Evolutionary conservation across 768 basidiomycete genomes (phyloP).

Genomic region (Porpolomopsis calyptriformis): DNA sequence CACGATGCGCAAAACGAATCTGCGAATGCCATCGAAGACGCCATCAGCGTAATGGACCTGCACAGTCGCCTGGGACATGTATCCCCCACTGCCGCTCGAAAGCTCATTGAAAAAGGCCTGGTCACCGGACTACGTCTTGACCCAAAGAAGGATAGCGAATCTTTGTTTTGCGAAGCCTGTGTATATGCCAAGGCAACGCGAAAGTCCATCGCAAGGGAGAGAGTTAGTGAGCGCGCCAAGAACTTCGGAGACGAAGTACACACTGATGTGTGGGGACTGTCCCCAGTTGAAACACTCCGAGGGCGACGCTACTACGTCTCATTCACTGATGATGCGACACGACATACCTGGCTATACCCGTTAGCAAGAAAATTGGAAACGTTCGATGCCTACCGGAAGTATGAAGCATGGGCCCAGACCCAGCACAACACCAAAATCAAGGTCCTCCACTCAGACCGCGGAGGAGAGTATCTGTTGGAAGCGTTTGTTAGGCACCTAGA

Average conservation of each 20-base stretch:
- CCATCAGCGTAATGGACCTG: background rate
- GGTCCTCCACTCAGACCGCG: slow-evolving; percentile 21
- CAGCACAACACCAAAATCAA: slow-evolving; percentile 19
- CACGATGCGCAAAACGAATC: background rate
- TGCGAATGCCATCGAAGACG: background rate
- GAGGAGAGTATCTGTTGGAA: slow-evolving; percentile 24
- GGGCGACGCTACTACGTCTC: slow-evolving; percentile 18
- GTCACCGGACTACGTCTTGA: slow-evolving; percentile 17
- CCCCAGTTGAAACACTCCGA: slow-evolving; percentile 10
- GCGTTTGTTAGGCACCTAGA: slow-evolving; percentile 18
- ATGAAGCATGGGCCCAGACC: slow-evolving; percentile 18
- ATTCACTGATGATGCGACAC: slow-evolving; percentile 19
- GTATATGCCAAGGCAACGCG: slow-evolving; percentile 19
- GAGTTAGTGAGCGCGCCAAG: background rate
- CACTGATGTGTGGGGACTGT: slow-evolving; percentile 28
- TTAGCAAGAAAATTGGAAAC: slow-evolving; percentile 16
- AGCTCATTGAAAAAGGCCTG: slow-evolving; percentile 14
- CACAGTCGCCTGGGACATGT: slow-evolving; percentile 16
- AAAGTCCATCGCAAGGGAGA: slow-evolving; percentile 11
- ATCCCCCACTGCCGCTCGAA: slow-evolving; percentile 10
- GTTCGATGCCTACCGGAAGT: slow-evolving; percentile 13
- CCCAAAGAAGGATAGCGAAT: slow-evolving; percentile 4
- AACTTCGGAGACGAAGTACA: slow-evolving; percentile 15
- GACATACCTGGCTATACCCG: slow-evolving; percentile 10
- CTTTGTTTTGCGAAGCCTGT: slow-evolving; percentile 20